A percentile compares a stretch with the other conserved stretches of the same genome.
Conservation (phyloP, 1,284 basidiomycete species). For the Salmacisia buchloeana region DNA sequence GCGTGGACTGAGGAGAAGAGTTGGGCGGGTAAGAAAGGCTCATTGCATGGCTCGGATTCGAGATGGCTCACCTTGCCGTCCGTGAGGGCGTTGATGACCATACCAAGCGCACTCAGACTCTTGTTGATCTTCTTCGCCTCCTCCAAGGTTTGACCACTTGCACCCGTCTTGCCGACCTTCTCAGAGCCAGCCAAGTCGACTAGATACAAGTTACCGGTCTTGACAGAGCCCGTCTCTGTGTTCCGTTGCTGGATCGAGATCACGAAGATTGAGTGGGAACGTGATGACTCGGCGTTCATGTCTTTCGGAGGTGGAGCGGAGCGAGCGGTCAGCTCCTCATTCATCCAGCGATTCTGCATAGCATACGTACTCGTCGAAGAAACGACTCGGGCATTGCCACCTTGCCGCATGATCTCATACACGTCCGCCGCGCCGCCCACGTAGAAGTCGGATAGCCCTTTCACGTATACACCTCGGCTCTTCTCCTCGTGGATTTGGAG, state of each 20-base stretch:
- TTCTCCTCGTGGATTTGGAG: slow-evolving; percentile 98
- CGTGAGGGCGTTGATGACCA: slow-evolving; percentile 98
- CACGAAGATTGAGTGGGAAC: slow-evolving; percentile 97
- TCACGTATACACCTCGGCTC: slow-evolving; percentile 93
- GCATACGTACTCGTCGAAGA: slow-evolving; percentile 68
- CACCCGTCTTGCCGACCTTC: slow-evolving; percentile 98
- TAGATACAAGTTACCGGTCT: slow-evolving; percentile 93
- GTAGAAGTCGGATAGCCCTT: slow-evolving; percentile 95
- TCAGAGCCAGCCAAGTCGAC: slow-evolving; percentile 98
- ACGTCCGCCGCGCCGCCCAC: slow-evolving; percentile 74
- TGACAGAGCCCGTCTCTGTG: slow-evolving; percentile 88
- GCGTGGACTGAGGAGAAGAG: slow-evolving; percentile 70
- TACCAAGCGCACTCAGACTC: slow-evolving; percentile 90
- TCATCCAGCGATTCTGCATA: neutral
- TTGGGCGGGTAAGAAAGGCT: no score
- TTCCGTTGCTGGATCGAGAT: slow-evolving; percentile 96
- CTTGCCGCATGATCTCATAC: slow-evolving; percentile 97
- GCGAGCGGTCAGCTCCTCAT: neutral
- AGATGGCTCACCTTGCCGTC: slow-evolving; percentile 59
- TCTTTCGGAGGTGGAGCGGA: slow-evolving; percentile 49
- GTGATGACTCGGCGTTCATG: slow-evolving; percentile 99
- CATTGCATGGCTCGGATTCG: neutral
- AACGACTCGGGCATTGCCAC: slow-evolving; percentile 81
- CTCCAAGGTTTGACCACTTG: slow-evolving; percentile 95
- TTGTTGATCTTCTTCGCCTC: slow-evolving; percentile 99